phyloP scores from a whole-genome alignment of 2,329 filamentous ascomycete genomes.

The Dothistroma septosporum region DNA sequence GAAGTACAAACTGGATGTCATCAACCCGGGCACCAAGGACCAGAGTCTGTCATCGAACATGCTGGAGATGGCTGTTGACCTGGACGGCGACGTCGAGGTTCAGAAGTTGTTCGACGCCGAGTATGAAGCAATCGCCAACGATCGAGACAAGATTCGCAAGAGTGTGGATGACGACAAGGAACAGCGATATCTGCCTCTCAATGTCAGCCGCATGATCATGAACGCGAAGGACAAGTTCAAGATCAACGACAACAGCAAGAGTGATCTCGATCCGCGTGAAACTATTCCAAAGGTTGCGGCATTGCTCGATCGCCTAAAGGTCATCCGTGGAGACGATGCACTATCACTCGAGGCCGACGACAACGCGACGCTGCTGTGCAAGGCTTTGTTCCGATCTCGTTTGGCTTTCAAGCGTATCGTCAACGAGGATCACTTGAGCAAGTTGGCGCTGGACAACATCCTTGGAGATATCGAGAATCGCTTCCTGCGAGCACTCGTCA shows the following conservation, averaged over 20 bases:
- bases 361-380: slow-evolving; percentile 87
- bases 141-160: slow-evolving; percentile 72
- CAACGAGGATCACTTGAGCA: slow-evolving; percentile 78
- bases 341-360: slow-evolving; percentile 82
- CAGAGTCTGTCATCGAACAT: slow-evolving; percentile 62
- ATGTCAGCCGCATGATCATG: slow-evolving; percentile 85
- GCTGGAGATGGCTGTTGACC: slow-evolving; percentile 81
- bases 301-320: slow-evolving; percentile 70
- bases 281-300: slow-evolving; percentile 75
- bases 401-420: slow-evolving; percentile 92
- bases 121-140: slow-evolving; percentile 71
- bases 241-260: slow-evolving; percentile 78
- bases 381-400: slow-evolving; percentile 81
- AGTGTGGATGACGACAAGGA: slow-evolving; percentile 70
- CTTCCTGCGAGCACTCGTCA: slow-evolving; percentile 80
- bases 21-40: slow-evolving; percentile 55
- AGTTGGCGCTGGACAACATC: slow-evolving; percentile 87
- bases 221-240: slow-evolving; percentile 87
- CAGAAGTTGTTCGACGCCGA: slow-evolving; percentile 86
- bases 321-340: slow-evolving; percentile 78
- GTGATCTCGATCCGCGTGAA: slow-evolving; percentile 82
- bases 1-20: slow-evolving; percentile 81
- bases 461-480: slow-evolving; percentile 85
- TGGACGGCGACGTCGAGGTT: slow-evolving; percentile 79
- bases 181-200: slow-evolving; percentile 86